Conservation (phyloP, 768 basidiomycete species). For the Xanthoconium purpureum region DNA sequence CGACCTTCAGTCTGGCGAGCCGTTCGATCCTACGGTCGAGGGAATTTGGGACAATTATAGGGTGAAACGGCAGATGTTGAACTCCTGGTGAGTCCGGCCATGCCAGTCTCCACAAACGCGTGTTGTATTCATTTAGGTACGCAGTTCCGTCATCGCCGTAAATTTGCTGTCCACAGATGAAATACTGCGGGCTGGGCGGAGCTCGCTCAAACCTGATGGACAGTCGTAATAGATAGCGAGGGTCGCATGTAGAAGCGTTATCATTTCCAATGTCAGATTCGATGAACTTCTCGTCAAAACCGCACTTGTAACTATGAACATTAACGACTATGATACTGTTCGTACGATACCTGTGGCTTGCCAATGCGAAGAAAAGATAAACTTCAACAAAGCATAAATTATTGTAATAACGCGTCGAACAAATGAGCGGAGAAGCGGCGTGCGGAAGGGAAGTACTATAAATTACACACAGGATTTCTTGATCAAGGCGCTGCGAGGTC, state of each 20-base stretch:
- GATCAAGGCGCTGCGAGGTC: slow-evolving; percentile 12
- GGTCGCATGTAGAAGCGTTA: slow-evolving; percentile 15
- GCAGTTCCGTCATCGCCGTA: slow-evolving; percentile 88
- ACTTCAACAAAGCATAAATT: slow-evolving; percentile 27
- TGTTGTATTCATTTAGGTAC: slow-evolving; percentile 26
- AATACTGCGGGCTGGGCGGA: slow-evolving; percentile 85
- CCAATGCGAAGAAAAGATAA: slow-evolving; percentile 7
- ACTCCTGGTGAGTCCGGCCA: slow-evolving; percentile 71
- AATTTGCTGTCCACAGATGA: slow-evolving; percentile 96
- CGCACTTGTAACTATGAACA: slow-evolving; percentile 27
- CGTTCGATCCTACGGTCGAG: slow-evolving; percentile 92
- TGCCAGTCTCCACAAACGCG: slow-evolving; percentile 10
- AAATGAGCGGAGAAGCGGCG: slow-evolving; percentile 19
- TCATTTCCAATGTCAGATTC: slow-evolving; percentile 17
- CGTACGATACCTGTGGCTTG: slow-evolving; percentile 22
- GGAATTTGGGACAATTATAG: slow-evolving; percentile 99
- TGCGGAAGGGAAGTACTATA: slow-evolving; percentile 13
- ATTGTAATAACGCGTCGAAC: slow-evolving; percentile 19
- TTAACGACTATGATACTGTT: slow-evolving; percentile 28
- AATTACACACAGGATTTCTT: slow-evolving; percentile 20
- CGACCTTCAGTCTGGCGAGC: slow-evolving; percentile 90
- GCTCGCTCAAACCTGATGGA: slow-evolving; percentile 81
- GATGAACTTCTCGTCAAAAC: slow-evolving; percentile 9
- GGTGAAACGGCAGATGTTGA: slow-evolving; percentile 98
- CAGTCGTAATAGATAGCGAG: slow-evolving; percentile 40